Conservation (phyloP, 2,329 filamentous ascomycete genomes). For the Teratosphaeriaceae sp. region DNA sequence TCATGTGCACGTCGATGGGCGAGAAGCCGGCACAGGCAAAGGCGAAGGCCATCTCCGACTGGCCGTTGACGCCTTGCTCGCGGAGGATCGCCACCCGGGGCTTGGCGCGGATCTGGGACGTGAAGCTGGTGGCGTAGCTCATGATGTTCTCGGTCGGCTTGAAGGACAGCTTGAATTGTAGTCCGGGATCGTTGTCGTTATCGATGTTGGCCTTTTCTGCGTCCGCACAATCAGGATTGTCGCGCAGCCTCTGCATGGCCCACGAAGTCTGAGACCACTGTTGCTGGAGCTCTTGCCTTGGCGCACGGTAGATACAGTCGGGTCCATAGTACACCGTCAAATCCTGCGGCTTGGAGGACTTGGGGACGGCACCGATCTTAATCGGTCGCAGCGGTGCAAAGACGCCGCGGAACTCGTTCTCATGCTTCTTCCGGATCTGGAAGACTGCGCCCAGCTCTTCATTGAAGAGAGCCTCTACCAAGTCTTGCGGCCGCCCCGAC, state of each 20-base stretch:
- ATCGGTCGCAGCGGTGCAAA: slow-evolving; percentile 79
- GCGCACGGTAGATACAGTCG: slow-evolving; percentile 60
- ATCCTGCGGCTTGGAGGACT: slow-evolving; percentile 59
- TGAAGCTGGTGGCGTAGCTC: slow-evolving; percentile 59
- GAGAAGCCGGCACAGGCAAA: slow-evolving; percentile 89
- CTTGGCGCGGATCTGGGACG: slow-evolving; percentile 53
- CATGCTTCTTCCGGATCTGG: slow-evolving; percentile 80
- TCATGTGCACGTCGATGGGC: slow-evolving; percentile 94
- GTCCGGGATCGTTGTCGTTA: slow-evolving; percentile 71
- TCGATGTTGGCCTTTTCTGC: slow-evolving; percentile 69
- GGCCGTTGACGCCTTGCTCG: slow-evolving; percentile 91
- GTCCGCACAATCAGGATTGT: slow-evolving; percentile 82
- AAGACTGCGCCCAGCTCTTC: slow-evolving; percentile 95
- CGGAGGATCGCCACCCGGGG: slow-evolving; percentile 85
- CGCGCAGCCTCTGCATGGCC: slow-evolving; percentile 82
- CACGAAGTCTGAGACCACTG: slow-evolving; percentile 85
- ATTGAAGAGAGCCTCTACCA: slow-evolving; percentile 82
- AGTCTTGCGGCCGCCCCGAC: slow-evolving; percentile 47
- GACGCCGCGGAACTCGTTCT: slow-evolving; percentile 78
- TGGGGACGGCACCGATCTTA: slow-evolving; percentile 72
- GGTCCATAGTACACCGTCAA: slow-evolving; percentile 68
- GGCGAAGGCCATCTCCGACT: slow-evolving; percentile 97
- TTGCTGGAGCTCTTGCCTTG: slow-evolving; percentile 69
- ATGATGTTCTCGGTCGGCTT: slow-evolving; percentile 70
- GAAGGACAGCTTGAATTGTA: slow-evolving; percentile 77